Evolutionary conservation across 2,329 filamentous ascomycete genomes (phyloP).

Genomic region (Laburnicola sp.): DNA sequence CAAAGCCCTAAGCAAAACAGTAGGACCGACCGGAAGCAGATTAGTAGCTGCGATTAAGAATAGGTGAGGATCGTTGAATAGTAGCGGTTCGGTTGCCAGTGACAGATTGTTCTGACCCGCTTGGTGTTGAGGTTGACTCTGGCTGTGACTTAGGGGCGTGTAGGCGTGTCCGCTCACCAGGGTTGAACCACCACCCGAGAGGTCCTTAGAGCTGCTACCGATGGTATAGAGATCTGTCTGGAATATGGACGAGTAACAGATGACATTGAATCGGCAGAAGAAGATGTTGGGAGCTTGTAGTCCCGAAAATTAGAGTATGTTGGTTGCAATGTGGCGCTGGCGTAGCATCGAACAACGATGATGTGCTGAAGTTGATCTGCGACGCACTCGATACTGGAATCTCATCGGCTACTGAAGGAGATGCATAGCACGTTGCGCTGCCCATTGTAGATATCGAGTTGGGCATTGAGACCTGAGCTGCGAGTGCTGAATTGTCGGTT

Average conservation of each 20-base stretch:
- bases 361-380: conserved; percentile 31
- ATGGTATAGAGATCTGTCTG: conserved; percentile 47
- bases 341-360: conserved; percentile 27
- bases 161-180: conserved; percentile 50
- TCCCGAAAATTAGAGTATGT: conserved; percentile 34
- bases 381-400: conserved; percentile 10
- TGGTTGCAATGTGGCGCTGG: conserved; percentile 19
- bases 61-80: conserved; percentile 21
- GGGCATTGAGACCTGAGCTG: conserved; percentile 11
- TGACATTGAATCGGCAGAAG: conserved; percentile 20
- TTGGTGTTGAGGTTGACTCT: conserved; percentile 6
- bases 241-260: conserved; percentile 36
- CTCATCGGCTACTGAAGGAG: conserved; percentile 14
- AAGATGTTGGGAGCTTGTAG: conserved; percentile 22
- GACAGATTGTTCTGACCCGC: conserved; percentile 14
- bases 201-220: conserved; percentile 38
- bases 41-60: conserved; percentile 21
- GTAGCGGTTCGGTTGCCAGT: conserved; percentile 2
- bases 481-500: conserved; percentile 16
- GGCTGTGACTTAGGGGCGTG: conserved; percentile 13
- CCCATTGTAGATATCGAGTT: conserved; percentile 13
- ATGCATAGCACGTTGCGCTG: conserved; percentile 14
- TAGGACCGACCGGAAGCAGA: not conserved
- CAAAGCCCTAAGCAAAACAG: too few relatives aligned
- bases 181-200: conserved; percentile 33